These are phyloP conservation scores for Botrytis hyacinthi DNA, from an alignment of 2,329 filamentous ascomycete genomes.

Conservation along the genomic window DNA sequence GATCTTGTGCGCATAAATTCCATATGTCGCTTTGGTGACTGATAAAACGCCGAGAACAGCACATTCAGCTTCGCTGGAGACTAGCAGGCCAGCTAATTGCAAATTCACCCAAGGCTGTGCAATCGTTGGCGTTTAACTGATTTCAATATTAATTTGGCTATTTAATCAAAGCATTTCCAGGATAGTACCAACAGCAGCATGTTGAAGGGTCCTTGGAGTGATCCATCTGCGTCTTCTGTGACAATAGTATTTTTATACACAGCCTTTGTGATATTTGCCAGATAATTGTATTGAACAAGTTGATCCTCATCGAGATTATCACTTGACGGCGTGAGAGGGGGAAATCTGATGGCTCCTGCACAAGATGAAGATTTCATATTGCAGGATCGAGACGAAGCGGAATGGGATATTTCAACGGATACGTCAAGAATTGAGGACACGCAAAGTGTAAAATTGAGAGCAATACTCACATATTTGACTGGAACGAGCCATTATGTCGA, in stretches of 20 bases:
- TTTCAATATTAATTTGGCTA: neutral
- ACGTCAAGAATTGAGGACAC: neutral
- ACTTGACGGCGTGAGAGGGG: neutral
- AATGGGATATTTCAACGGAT: neutral
- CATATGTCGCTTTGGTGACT: neutral
- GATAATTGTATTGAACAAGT: neutral
- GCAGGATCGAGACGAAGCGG: neutral
- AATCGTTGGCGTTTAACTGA: neutral
- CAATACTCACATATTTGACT: neutral
- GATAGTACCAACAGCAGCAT: neutral
- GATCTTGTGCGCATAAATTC: neutral
- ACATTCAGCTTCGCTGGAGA: neutral
- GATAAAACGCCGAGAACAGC: neutral
- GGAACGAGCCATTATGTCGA: neutral
- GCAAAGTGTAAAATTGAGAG: neutral
- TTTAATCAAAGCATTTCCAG: neutral
- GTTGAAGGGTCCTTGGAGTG: constrained; percentile 10
- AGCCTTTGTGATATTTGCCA: neutral
- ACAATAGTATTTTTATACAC: neutral
- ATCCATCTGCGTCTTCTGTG: neutral
- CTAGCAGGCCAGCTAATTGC: neutral
- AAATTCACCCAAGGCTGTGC: neutral
- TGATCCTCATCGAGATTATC: neutral
- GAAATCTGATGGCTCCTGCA: neutral
- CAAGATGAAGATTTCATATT: neutral